Conservation (phyloP, 169 alveolate genomes). For the Plasmodium yoelii region DNA sequence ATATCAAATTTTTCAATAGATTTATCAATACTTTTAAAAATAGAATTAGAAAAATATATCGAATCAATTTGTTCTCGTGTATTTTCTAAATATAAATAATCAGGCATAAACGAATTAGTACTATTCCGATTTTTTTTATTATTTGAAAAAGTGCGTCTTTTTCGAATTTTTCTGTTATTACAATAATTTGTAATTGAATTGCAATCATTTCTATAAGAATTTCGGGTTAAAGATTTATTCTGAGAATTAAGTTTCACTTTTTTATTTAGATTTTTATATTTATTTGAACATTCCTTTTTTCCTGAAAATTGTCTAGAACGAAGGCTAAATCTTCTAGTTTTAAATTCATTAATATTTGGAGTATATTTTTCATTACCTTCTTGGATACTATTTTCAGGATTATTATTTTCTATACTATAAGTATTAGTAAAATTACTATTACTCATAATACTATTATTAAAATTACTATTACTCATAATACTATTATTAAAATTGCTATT, state of each 20-base stretch:
- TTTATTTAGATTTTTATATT: slow-evolving; percentile 16
- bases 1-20: too few relatives aligned
- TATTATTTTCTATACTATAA: neutral
- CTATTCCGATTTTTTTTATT: too few relatives aligned
- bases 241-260: slow-evolving; percentile 6
- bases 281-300: neutral
- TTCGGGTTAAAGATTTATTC: slow-evolving; percentile 22
- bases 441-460: neutral
- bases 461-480: neutral
- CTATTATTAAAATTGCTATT: neutral
- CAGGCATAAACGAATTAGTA: too few relatives aligned
- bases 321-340: slow-evolving; percentile 1
- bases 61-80: too few relatives aligned
- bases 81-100: too few relatives aligned
- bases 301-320: neutral
- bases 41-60: too few relatives aligned
- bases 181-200: neutral
- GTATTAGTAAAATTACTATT: neutral
- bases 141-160: neutral
- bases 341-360: neutral
- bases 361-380: neutral
- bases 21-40: too few relatives aligned
- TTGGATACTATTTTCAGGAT: slow-evolving; percentile 4
- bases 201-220: slow-evolving; percentile 10
- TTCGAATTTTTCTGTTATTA: slow-evolving; percentile 1